Conservation (phyloP, 768 basidiomycete species). For the Suillus paluster region DNA sequence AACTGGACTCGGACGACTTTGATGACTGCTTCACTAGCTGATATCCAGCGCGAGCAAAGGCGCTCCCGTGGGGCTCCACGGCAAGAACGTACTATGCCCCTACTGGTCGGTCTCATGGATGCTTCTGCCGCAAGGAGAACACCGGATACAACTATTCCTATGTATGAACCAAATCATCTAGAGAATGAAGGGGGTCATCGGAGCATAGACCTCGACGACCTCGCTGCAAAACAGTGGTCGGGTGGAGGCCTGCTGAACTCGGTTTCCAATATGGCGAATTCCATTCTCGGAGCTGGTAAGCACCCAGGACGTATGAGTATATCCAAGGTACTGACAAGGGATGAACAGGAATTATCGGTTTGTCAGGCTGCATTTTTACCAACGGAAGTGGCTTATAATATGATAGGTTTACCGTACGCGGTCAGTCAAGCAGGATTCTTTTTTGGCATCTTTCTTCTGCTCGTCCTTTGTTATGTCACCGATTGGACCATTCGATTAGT, state of each 20-base stretch:
- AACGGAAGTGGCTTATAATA: constrained; percentile 13
- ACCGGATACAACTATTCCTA: constrained; percentile 57
- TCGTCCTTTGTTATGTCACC: constrained; percentile 82
- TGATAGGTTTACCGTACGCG: constrained; percentile 88
- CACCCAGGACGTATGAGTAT: constrained; percentile 14
- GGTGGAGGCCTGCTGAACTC: constrained; percentile 82
- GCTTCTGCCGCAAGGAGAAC: constrained; percentile 59
- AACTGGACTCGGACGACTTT: constrained; percentile 82
- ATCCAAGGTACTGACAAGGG: constrained; percentile 15
- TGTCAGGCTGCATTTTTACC: constrained; percentile 19
- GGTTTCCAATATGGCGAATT: constrained; percentile 94
- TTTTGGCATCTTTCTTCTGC: constrained; percentile 80
- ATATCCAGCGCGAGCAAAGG: constrained; percentile 33
- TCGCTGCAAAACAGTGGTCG: constrained; percentile 65
- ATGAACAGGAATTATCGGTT: constrained; percentile 72
- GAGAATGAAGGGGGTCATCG: constrained; percentile 35
- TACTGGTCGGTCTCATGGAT: constrained; percentile 81
- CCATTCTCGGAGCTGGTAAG: constrained; percentile 90
- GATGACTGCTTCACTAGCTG: constrained; percentile 52
- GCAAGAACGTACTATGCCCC: constrained; percentile 66
- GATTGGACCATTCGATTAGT: constrained; percentile 98
- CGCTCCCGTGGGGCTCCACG: constrained; percentile 31
- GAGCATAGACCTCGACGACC: constrained; percentile 68
- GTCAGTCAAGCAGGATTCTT: constrained; percentile 94
- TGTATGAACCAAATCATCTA: constrained; percentile 31